Conservation (phyloP, 495 filamentous ascomycete species). For the Niebla homalea region DNA sequence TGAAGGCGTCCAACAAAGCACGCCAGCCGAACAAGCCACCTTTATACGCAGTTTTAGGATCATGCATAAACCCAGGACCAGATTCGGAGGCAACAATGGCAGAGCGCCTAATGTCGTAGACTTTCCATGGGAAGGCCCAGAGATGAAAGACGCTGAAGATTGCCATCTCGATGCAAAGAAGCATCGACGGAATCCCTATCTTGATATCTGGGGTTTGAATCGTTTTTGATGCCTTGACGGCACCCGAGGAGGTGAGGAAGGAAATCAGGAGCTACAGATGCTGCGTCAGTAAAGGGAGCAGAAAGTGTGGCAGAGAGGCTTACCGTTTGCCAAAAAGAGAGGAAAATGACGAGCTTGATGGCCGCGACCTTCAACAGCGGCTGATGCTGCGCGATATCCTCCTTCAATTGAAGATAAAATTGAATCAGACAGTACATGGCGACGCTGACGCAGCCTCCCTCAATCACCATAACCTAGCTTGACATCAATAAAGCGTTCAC, state of each 20-base stretch:
- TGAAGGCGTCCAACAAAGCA: constrained; percentile 61
- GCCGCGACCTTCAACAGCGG: constrained; percentile 76
- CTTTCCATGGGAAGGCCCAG: constrained; percentile 68
- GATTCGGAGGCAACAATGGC: constrained; percentile 25
- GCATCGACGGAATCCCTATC: constrained; percentile 62
- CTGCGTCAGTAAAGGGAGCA: neutral
- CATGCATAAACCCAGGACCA: constrained; percentile 34
- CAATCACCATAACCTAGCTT: constrained; percentile 49
- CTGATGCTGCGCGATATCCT: constrained; percentile 51
- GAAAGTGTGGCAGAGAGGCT: constrained; percentile 10
- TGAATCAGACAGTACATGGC: constrained; percentile 91
- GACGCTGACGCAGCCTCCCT: constrained; percentile 60
- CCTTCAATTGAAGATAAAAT: constrained; percentile 68
- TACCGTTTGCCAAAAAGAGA: constrained; percentile 83
- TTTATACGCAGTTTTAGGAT: constrained; percentile 37
- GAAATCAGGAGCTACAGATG: constrained; percentile 47
- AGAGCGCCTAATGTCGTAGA: constrained; percentile 35
- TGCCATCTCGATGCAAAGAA: constrained; percentile 82
- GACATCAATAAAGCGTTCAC: neutral
- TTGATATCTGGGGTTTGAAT: constrained; percentile 64
- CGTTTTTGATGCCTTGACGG: constrained; percentile 45
- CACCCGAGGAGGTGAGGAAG: constrained; percentile 48
- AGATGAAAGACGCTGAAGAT: constrained; percentile 67
- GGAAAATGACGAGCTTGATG: constrained; percentile 89
- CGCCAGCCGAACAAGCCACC: constrained; percentile 50